A percentile compares a stretch with the other conserved stretches of the same genome.
phyloP scores from a whole-genome alignment of 1,284 basidiomycete genomes.

The Cryptococcus deneoformans region DNA sequence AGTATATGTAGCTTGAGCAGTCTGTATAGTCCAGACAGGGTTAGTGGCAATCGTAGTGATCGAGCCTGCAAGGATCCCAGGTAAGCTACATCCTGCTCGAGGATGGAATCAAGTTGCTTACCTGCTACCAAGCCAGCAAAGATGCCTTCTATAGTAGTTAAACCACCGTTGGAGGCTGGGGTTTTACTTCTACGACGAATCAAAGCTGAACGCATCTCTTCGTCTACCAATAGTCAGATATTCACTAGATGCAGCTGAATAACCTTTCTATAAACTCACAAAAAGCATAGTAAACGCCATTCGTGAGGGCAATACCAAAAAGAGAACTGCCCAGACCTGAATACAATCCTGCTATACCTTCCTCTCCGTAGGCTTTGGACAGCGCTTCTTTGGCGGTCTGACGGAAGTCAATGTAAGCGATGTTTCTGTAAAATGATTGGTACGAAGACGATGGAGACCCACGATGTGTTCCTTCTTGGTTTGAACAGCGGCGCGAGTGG shows the following conservation, averaged over 20 bases:
- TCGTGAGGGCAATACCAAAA: slow-evolving; percentile 88
- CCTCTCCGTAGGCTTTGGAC: slow-evolving; percentile 72
- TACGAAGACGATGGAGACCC: slow-evolving; percentile 7
- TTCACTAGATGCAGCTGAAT: neutral
- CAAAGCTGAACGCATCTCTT: slow-evolving; percentile 51
- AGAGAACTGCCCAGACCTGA: slow-evolving; percentile 83
- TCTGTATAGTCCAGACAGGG: slow-evolving; percentile 95
- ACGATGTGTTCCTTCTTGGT: slow-evolving; percentile 59
- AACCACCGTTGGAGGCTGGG: slow-evolving; percentile 55
- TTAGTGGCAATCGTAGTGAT: slow-evolving; percentile 89
- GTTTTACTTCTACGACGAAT: slow-evolving; percentile 54
- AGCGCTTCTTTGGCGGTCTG: slow-evolving; percentile 50
- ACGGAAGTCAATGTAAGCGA: neutral
- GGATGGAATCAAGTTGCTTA: slow-evolving; percentile 24
- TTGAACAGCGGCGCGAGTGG: slow-evolving; percentile 89
- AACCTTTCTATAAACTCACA: slow-evolving; percentile 20
- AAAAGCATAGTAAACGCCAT: slow-evolving; percentile 59
- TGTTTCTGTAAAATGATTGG: neutral
- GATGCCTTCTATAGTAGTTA: slow-evolving; percentile 85
- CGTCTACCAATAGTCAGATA: slow-evolving; percentile 46
- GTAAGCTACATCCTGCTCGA: slow-evolving; percentile 60
- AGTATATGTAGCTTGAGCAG: slow-evolving; percentile 73
- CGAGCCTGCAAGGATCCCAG: slow-evolving; percentile 59
- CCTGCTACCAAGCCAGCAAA: slow-evolving; percentile 85
- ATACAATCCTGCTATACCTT: slow-evolving; percentile 84